Conservation (phyloP, 108 stramenopile genomes). For the Stephanodiscus minutulus region DNA sequence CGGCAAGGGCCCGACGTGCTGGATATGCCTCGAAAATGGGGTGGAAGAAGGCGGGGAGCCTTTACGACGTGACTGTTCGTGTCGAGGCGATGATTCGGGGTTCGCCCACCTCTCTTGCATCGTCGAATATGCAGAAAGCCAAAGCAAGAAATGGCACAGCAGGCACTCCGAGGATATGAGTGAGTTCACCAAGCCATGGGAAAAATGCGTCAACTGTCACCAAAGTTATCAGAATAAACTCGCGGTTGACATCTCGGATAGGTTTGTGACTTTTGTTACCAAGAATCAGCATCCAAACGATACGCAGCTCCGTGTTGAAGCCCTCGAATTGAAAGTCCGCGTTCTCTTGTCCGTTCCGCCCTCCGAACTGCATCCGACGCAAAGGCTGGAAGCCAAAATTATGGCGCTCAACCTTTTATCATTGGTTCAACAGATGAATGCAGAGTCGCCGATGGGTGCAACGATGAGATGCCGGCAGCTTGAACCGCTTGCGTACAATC, state of each 20-base stretch:
- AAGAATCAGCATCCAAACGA: not conserved
- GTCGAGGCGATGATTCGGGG: not conserved
- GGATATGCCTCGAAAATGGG: constrained; percentile 24
- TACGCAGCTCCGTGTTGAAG: not conserved
- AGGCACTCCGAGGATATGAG: not conserved
- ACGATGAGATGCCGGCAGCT: not conserved
- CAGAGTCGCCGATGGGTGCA: not conserved
- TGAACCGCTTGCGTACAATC: not conserved
- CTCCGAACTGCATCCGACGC: too few species aligned
- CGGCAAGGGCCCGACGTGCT: constrained; percentile 3
- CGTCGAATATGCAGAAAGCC: constrained; percentile 4
- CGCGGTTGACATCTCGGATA: not conserved
- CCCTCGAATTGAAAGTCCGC: not conserved
- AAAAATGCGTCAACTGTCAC: not conserved
- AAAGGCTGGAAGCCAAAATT: not conserved
- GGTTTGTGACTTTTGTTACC: not conserved
- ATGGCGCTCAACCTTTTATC: not conserved
- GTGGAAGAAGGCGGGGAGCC: constrained; percentile 4
- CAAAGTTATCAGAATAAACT: not conserved
- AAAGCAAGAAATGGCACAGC: not conserved
- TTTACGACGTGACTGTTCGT: constrained; percentile 11
- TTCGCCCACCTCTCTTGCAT: constrained; percentile 14
- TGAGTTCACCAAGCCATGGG: not conserved
- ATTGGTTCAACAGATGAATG: not conserved
- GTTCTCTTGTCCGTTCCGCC: too few species aligned